Conservation (phyloP, 2,329 filamentous ascomycete genomes). For the Myrmaecium sp. region DNA sequence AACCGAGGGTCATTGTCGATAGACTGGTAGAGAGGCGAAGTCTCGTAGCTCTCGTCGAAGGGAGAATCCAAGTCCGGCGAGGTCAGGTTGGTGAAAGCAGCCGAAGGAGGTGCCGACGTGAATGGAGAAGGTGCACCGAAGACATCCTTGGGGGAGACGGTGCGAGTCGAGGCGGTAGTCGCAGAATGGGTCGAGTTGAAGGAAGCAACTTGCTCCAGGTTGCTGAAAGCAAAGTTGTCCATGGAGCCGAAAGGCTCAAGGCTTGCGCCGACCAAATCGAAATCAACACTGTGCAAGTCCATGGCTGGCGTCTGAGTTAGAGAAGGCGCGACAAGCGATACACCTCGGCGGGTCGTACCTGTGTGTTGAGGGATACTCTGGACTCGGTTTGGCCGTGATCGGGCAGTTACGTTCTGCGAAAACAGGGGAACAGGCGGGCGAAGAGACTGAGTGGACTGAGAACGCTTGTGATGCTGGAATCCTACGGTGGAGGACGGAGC, state of each 20-base stretch:
- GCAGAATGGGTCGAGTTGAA: too few relatives aligned
- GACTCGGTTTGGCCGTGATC: slow-evolving; percentile 27
- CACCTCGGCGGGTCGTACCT: slow-evolving; percentile 11
- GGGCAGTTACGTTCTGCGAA: slow-evolving; percentile 39
- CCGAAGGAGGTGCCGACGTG: slow-evolving; percentile 64
- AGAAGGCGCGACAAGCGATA: not conserved
- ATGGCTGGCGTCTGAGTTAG: slow-evolving; percentile 3
- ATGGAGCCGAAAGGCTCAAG: slow-evolving; percentile 7
- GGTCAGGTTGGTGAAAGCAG: slow-evolving; percentile 67
- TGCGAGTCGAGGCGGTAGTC: slow-evolving; percentile 27
- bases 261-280: not conserved
- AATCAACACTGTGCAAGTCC: slow-evolving; percentile 4
- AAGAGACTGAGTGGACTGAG: slow-evolving; percentile 33
- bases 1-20: slow-evolving; percentile 36
- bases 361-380: slow-evolving; percentile 16
- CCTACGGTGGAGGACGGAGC: slow-evolving; percentile 43
- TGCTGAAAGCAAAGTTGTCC: slow-evolving; percentile 2
- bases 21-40: slow-evolving; percentile 63
- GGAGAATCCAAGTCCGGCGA: slow-evolving; percentile 71
- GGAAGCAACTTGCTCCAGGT: too few relatives aligned
- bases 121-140: slow-evolving; percentile 52
- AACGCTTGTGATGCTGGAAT: slow-evolving; percentile 36
- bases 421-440: slow-evolving; percentile 63
- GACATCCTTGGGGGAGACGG: slow-evolving; percentile 73
- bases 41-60: slow-evolving; percentile 51